These are phyloP conservation scores for Leptographium flavum DNA, from an alignment of 2,329 filamentous ascomycete genomes.

Conservation along the genomic window DNA sequence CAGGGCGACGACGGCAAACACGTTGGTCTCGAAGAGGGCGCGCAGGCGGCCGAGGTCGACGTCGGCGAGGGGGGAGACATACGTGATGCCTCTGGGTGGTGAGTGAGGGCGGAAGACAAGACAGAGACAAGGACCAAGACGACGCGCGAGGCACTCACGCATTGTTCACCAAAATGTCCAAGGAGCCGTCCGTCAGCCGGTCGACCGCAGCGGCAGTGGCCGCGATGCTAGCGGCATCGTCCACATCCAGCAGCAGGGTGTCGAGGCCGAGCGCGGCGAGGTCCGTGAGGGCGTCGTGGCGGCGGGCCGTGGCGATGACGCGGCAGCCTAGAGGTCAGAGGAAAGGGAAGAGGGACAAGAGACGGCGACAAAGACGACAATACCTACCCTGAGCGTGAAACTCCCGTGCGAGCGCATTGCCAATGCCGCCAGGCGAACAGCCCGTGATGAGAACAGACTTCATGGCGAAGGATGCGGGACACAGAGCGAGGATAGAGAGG, in stretches of 20 bases:
- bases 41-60: slow-evolving; percentile 35
- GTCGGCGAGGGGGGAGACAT: slow-evolving; percentile 36
- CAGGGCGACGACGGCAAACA: slow-evolving; percentile 41
- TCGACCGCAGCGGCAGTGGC: slow-evolving; percentile 19
- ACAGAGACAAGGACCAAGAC: background rate
- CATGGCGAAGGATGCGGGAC: too few relatives aligned
- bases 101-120: too few relatives aligned
- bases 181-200: slow-evolving; percentile 24
- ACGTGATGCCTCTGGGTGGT: slow-evolving; percentile 14
- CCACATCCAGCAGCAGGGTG: slow-evolving; percentile 17
- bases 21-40: slow-evolving; percentile 39
- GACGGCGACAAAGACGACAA: background rate
- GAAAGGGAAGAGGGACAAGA: background rate
- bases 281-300: slow-evolving; percentile 18
- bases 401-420: slow-evolving; percentile 17
- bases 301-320: slow-evolving; percentile 25
- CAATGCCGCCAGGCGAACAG: slow-evolving; percentile 20
- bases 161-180: slow-evolving; percentile 46
- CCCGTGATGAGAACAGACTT: background rate
- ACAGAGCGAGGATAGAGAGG: too few relatives aligned
- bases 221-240: slow-evolving; percentile 14
- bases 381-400: slow-evolving; percentile 14
- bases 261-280: slow-evolving; percentile 14
- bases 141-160: slow-evolving; percentile 23
- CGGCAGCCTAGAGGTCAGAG: slow-evolving; percentile 17